Conservation (phyloP, 2,329 filamentous ascomycete species). For the Helotiales sp. region DNA sequence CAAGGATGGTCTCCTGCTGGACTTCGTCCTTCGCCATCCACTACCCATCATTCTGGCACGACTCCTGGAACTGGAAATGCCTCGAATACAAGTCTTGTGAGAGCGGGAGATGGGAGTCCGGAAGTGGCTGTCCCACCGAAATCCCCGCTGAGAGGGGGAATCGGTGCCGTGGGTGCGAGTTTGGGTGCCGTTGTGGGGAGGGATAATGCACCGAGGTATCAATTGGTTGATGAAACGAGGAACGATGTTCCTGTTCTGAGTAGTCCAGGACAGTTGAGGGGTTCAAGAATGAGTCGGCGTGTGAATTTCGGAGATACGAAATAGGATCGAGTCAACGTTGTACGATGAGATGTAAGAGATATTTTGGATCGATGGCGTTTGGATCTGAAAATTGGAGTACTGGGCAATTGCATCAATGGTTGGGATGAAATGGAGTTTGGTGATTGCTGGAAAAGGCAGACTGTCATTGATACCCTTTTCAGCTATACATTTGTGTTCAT, state of each 20-base stretch:
- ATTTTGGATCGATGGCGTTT: not conserved
- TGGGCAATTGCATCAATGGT: too few relatives aligned
- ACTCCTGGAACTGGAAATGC: not conserved
- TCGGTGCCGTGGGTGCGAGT: not conserved
- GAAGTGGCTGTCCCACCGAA: not conserved
- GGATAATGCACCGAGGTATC: conserved; percentile 1
- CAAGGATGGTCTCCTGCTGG: not conserved
- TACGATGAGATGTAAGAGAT: too few relatives aligned
- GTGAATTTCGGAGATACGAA: not conserved
- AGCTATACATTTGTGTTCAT: not conserved
- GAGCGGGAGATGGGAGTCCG: not conserved
- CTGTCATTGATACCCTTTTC: not conserved
- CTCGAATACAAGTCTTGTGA: not conserved
- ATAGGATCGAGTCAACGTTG: too few relatives aligned
- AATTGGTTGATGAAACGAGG: not conserved
- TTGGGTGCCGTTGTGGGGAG: not conserved
- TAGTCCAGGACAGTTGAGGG: conserved; percentile 1
- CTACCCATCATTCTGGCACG: too few relatives aligned
- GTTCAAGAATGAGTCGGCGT: not conserved
- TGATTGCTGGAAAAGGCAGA: not conserved
- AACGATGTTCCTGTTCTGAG: not conserved
- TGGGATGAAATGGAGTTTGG: not conserved
- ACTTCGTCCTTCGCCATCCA: too few relatives aligned
- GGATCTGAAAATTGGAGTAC: not conserved
- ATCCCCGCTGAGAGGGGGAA: not conserved